Conservation (phyloP, 106 monocot genomes). For the Apostasia ramifera region DNA sequence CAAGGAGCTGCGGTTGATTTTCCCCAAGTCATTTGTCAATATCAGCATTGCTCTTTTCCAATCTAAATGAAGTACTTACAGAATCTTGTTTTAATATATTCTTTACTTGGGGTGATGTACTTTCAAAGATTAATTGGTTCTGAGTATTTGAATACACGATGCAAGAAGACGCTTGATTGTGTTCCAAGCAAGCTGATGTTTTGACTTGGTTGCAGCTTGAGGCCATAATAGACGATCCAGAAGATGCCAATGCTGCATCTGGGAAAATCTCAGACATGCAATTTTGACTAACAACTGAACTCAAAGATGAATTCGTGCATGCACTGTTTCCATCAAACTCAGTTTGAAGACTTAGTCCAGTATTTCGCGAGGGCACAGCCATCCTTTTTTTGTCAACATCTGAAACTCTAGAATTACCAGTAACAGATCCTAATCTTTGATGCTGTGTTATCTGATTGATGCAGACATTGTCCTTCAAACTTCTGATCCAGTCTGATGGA, state of each 20-base stretch:
- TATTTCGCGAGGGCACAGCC: constrained; percentile 11
- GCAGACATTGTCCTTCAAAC: constrained; percentile 50
- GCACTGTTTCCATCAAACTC: constrained; percentile 12
- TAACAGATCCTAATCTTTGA: constrained; percentile 15
- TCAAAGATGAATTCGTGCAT: constrained; percentile 32
- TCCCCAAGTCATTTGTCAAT: too few relatives aligned
- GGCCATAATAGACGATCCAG: constrained; percentile 29
- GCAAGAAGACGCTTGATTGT: constrained; percentile 27
- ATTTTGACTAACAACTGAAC: constrained; percentile 31
- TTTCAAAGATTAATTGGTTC: constrained; percentile 6
- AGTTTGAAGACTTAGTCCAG: constrained; percentile 4
- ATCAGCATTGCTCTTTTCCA: constrained; percentile 3
- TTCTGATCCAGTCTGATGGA: constrained; percentile 55
- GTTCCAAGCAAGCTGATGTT: constrained; percentile 12
- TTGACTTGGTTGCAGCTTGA: constrained; percentile 15
- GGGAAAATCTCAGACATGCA: constrained; percentile 9
- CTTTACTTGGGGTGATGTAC: constrained; percentile 2
- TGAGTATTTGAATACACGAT: constrained; percentile 14
- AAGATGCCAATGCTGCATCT: constrained; percentile 22
- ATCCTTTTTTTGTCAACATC: constrained; percentile 14
- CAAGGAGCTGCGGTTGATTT: too few relatives aligned
- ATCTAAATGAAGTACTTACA: constrained; percentile 5
- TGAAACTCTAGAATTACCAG: constrained; percentile 14
- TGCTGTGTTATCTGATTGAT: constrained; percentile 20
- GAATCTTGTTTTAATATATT: constrained; percentile 14